Base-by-base conservation (phyloP, 73 alveolate genomes). In the Blepharisma japonicum region DNA sequence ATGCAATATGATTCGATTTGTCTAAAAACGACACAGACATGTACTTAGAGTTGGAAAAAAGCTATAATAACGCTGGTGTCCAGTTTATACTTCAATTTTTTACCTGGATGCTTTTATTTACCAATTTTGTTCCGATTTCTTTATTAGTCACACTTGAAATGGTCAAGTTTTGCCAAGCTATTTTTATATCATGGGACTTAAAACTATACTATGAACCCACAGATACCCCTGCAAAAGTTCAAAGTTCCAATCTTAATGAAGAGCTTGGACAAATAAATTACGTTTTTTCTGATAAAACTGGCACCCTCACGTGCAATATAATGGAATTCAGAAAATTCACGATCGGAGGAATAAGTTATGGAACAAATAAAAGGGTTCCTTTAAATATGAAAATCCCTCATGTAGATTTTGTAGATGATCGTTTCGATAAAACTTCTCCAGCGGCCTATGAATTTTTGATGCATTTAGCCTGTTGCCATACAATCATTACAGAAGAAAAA, bases 111-210 rank as follows among this genome's bases (percentile, higher is more conserved):
- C 74, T 61, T 18, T 25, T 61, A 18, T 61, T 61, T 56, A 87
- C 91, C 70, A 93, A 92, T 81, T 93, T 95, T 53, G 99, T 97
- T 14, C 99, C 99, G 6, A 97, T 97, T 18, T 93, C 98, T 18
- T 80, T 97, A 18, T 78, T 97, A 81, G 98, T 97, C 71, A 97
- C 99, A 6, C 81, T 97, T 47, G 99, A 97, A 89, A 86, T 97
- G 82, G 98, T 97, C 6, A 97, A 97, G 85, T 97, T 95, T 83
- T 68, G 90, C 55, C 93, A 97, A 92, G 99, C 98, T 0, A 71
- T 67, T 14, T 87, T 97, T 71, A 94, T 97, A 70, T 76, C 89
- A 6, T 79, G 89, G 89, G 99, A 97, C 82, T 77, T 78, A 38
- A 87, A 70, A 55, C 88, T 95, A 53, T 92, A 89, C 84, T 94